phyloP scores from a whole-genome alignment of 2,329 filamentous ascomycete species.

The Aspergillus japonicus region DNA sequence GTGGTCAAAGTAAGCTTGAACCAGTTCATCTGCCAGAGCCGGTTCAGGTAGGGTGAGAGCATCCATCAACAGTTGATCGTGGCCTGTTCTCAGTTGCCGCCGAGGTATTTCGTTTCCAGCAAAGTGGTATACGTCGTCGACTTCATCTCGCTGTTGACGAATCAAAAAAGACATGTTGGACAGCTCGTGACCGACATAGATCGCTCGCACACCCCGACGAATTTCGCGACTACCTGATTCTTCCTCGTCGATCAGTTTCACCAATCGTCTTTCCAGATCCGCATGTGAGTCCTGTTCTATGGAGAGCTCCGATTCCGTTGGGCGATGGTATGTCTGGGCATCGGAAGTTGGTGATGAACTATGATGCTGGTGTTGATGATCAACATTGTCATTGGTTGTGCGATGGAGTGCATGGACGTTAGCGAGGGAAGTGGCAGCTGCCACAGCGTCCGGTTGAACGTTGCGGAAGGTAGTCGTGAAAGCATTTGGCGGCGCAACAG shows the following conservation, averaged over 20 bases:
- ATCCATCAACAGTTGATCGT: slow-evolving; percentile 48
- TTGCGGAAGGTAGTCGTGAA: slow-evolving; percentile 29
- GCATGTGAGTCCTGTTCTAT: slow-evolving; percentile 41
- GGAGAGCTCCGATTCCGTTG: slow-evolving; percentile 27
- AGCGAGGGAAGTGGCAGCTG: slow-evolving; percentile 16
- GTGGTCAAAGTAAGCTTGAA: slow-evolving; percentile 52
- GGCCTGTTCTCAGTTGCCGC: slow-evolving; percentile 43
- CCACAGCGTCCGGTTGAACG: slow-evolving; percentile 20
- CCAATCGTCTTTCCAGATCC: slow-evolving; percentile 49
- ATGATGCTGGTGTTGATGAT: slow-evolving; percentile 16
- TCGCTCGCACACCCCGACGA: slow-evolving; percentile 49
- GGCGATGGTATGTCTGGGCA: slow-evolving; percentile 26
- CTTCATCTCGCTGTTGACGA: slow-evolving; percentile 48
- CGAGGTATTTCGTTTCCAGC: slow-evolving; percentile 46
- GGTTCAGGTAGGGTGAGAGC: slow-evolving; percentile 52
- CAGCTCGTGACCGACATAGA: slow-evolving; percentile 56
- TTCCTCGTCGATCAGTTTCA: slow-evolving; percentile 53
- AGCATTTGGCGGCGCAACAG: slow-evolving; percentile 23
- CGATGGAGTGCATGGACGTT: slow-evolving; percentile 8
- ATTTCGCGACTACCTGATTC: slow-evolving; percentile 49
- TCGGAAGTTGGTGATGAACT: slow-evolving; percentile 18
- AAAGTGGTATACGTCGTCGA: slow-evolving; percentile 46
- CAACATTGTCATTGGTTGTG: slow-evolving; percentile 6
- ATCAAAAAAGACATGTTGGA: slow-evolving; percentile 58
- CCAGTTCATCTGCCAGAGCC: slow-evolving; percentile 49